Base-by-base conservation (phyloP, 495 filamentous ascomycete species). In the Xylaria grammica region DNA sequence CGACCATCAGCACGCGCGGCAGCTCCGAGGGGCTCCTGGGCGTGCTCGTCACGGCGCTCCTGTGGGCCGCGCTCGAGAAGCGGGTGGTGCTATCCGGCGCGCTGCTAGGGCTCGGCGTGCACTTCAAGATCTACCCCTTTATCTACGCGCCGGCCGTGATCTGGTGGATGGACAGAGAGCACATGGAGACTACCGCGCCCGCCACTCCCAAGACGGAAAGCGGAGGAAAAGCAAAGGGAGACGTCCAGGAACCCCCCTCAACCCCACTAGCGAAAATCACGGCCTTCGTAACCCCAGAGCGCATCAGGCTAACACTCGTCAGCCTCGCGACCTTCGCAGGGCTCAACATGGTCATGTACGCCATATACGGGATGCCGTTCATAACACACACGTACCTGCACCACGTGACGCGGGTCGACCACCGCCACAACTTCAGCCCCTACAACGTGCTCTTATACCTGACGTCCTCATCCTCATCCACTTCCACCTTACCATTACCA, bases 91-190 rank as follows among this genome's bases (percentile, higher is more conserved):
- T 96, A 2, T 91, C 93, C 0, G 96, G 92, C 0, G 34, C 89
- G 2, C 74, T 99, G 34, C 77, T 99, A 6, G 95, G 95, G 0
- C 76, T 97, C 36, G 84, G 87, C 1, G 94, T 97, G 29, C 95
- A 99, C 75, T 96, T 98, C 74, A 99, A 99, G 81, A 99, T 99
- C 60, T 99, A 98, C 72, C 95, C 95, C 0, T 96, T 97, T 72
- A 91, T 98, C 40, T 99, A 99, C 77, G 94, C 90, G 0, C 82
- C 86, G 0, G 89, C 91, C 0, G 91, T 98, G 30, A 72, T 97
- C 8, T 96, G 91, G 91, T 94, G 89, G 89, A 86, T 97, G 81
- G 91, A 91, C 67, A 75, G 75, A 0, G 82, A 87, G 70, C 69
- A 66, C 30, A 72, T 77, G 60, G 65, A 49, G 56, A 36, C 45